These are phyloP conservation scores for Adansonia rubrostipa DNA, from an alignment of 441 rosid genomes.

Conservation along the genomic window DNA sequence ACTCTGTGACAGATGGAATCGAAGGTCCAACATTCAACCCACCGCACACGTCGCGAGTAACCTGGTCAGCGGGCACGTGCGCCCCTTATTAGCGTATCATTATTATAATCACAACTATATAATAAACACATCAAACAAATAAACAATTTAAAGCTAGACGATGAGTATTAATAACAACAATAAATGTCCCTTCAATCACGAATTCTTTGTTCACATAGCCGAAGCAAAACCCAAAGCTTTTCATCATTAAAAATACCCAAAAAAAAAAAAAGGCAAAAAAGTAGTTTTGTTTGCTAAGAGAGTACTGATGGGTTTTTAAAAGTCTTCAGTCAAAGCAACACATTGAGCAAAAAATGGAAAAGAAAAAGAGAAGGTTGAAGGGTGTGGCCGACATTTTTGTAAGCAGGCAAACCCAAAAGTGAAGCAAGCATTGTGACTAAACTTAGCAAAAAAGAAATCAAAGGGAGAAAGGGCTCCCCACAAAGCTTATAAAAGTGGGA, in stretches of 20 bases:
- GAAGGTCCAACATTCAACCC: slow-evolving; percentile 11
- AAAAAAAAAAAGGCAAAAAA: not conserved
- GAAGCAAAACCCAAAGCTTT: slow-evolving; percentile 36
- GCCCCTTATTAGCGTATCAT: slow-evolving; percentile 41
- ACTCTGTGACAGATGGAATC: no score
- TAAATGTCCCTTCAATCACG: slow-evolving; percentile 40
- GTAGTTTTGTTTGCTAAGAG: slow-evolving; percentile 20
- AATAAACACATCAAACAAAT: not conserved
- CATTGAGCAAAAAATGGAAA: not conserved
- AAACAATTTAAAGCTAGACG: not conserved
- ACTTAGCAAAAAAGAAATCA: slow-evolving; percentile 11
- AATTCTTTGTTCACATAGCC: slow-evolving; percentile 36
- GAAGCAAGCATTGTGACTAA: slow-evolving; percentile 41
- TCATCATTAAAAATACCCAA: slow-evolving; percentile 23
- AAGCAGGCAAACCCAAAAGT: slow-evolving; percentile 36
- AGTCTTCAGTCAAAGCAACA: slow-evolving; percentile 30
- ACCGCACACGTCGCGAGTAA: not conserved
- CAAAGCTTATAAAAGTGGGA: slow-evolving; percentile 28
- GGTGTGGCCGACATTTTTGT: slow-evolving; percentile 48
- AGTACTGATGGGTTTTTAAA: slow-evolving; percentile 2
- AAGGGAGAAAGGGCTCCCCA: slow-evolving; percentile 28
- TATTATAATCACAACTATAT: slow-evolving; percentile 25
- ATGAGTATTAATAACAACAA: not conserved
- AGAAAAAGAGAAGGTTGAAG: not conserved
- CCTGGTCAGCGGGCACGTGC: not conserved